Base-by-base conservation (phyloP, 441 rosid genomes). In the Jatropha podagrica region DNA sequence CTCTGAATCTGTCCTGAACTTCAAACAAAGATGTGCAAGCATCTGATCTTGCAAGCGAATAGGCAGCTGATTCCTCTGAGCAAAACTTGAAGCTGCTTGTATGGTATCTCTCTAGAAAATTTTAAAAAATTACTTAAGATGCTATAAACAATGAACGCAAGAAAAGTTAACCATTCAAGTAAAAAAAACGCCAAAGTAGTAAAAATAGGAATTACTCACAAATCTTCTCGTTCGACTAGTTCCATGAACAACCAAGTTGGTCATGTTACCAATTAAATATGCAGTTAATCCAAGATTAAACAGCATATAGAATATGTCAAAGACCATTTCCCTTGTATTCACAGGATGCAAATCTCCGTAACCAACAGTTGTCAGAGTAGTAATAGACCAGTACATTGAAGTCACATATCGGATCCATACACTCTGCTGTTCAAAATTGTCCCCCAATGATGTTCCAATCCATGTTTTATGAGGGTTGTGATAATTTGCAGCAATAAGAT, bases 331-430 rank as follows among this genome's bases (percentile, higher is more conserved):
- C 65, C 88, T 84, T 26, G 90, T 83, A 79, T 94, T 94, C 72
- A 90, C 96, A 0, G 97, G 96, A 84, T 94, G 97, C 71, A 94
- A 23, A 83, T 94, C 98, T 7, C 97, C 98, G 80, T 94, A 92
- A 41, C 97, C 98, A 72, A 88, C 92, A 51, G 97, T 92, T 5
- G 96, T 89, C 32, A 94, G 75, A 61, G 98, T 92, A 72, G 98
- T 92, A 77, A 92, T 88, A 60, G 95, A 94, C 98, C 97, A 94
- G 79, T 92, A 94, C 77, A 94, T 86, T 38, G 98, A 85, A 64
- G 95, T 91, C 60, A 94, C 97, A 52, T 94, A 94, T 72, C 91
- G 84, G 67, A 69, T 82, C 94, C 98, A 85, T 40, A 92, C 4
- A 74, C 90, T 83, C 71, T 79, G 74, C 13, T 88, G 69, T 54